phyloP scores from a whole-genome alignment of 164 flowering plant species.

The Magnolia changhungtana region DNA sequence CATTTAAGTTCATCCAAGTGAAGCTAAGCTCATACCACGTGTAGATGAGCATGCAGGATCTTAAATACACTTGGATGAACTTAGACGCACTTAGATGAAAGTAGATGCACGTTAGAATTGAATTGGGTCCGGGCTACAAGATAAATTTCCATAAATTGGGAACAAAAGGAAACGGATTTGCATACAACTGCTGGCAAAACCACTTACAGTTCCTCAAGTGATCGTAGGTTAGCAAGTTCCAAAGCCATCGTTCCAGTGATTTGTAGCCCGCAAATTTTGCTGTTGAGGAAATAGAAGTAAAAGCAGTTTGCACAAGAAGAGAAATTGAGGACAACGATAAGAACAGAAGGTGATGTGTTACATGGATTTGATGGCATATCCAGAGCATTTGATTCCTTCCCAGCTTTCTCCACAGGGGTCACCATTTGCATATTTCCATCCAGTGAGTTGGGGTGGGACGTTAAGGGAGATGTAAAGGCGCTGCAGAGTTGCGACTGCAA shows the following conservation, averaged over 20 bases:
- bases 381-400: constrained; percentile 69
- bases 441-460: constrained; percentile 49
- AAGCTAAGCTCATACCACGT: too few relatives aligned
- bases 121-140: too few relatives aligned
- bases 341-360: constrained; percentile 15
- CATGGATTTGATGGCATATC: constrained; percentile 61
- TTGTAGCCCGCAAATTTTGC: constrained; percentile 50
- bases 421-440: constrained; percentile 57
- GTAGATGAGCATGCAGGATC: background rate
- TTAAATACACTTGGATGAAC: background rate
- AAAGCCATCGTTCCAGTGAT: constrained; percentile 54
- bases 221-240: constrained; percentile 45
- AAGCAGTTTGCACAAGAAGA: background rate
- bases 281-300: constrained; percentile 18
- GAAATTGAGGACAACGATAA: background rate
- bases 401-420: constrained; percentile 84
- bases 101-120: too few relatives aligned
- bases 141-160: too few relatives aligned
- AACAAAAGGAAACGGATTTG: background rate
- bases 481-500: constrained; percentile 57
- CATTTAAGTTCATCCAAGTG: too few relatives aligned
- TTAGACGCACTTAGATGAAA: background rate
- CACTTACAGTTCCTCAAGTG: constrained; percentile 66
- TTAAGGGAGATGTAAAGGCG: constrained; percentile 53
- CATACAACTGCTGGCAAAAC: background rate